Percentiles rank a stretch among this genome's conserved stretches.
Conservation (phyloP, 768 basidiomycete genomes). For the Melanogaster broomeanus region DNA sequence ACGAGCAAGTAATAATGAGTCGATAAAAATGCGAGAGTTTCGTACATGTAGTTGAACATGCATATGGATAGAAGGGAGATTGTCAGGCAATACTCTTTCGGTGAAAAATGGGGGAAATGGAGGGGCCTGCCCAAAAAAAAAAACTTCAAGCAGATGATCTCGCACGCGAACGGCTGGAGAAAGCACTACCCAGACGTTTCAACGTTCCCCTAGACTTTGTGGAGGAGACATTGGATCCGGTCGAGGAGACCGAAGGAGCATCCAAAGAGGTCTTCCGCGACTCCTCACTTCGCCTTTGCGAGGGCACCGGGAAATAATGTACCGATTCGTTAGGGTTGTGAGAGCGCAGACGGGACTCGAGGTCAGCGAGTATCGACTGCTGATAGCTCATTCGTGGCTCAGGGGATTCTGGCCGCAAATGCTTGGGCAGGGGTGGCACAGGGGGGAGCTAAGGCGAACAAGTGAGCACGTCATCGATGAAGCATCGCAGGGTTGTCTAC, state of each 20-base stretch:
- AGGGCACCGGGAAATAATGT: slow-evolving; percentile 36
- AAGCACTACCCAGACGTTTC: slow-evolving; percentile 16
- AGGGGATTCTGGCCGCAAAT: slow-evolving; percentile 13
- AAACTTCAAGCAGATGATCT: slow-evolving; percentile 19
- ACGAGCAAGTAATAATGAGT: background rate
- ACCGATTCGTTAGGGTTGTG: slow-evolving; percentile 31
- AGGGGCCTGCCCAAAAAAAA: slow-evolving; percentile 3
- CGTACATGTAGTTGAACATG: background rate
- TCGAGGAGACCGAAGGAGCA: slow-evolving; percentile 29
- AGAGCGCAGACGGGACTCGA: slow-evolving; percentile 30
- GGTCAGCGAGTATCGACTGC: slow-evolving; percentile 31
- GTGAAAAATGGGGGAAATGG: background rate
- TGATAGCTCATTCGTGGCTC: slow-evolving; percentile 29
- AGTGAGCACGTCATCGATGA: background rate
- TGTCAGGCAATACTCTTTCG: background rate
- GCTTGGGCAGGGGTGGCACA: slow-evolving; percentile 29
- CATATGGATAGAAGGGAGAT: background rate
- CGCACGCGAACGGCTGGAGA: slow-evolving; percentile 20
- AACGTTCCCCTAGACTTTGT: slow-evolving; percentile 23
- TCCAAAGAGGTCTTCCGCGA: slow-evolving; percentile 27
- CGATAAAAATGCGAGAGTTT: background rate
- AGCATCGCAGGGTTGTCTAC: slow-evolving; percentile 6
- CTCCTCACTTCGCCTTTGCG: slow-evolving; percentile 33
- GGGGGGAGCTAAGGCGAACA: slow-evolving; percentile 20
- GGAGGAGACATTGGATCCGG: slow-evolving; percentile 17